Evolutionary conservation across 805 yeast species (phyloP).

Genomic region (Suhomyces pyralidae): DNA sequence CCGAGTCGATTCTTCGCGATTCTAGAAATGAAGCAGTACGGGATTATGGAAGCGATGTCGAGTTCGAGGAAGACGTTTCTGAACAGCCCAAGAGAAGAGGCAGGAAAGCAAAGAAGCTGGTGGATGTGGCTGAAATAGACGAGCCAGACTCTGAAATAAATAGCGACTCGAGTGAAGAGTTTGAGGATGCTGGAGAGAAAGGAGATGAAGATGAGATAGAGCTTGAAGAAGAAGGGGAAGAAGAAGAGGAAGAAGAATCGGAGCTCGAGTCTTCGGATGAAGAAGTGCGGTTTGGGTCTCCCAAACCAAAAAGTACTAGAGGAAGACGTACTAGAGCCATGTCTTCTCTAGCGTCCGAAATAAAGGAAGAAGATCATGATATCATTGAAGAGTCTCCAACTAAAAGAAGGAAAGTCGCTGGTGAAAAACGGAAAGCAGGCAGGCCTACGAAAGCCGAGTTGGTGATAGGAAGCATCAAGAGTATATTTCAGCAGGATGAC

Average conservation of each 20-base stretch:
- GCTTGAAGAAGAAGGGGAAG: not conserved
- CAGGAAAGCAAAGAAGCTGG: not conserved
- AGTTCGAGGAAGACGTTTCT: slow-evolving; percentile 20
- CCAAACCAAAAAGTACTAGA: not conserved
- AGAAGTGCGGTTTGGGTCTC: slow-evolving; percentile 3
- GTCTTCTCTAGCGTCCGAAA: not conserved
- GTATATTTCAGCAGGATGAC: slow-evolving; percentile 36
- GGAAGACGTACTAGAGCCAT: not conserved
- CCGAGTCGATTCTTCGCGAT: slow-evolving; percentile 36
- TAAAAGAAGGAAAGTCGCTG: not conserved
- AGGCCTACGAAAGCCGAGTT: slow-evolving; percentile 26
- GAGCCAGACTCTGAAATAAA: slow-evolving; percentile 20
- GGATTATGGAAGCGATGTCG: slow-evolving; percentile 22
- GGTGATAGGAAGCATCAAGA: slow-evolving; percentile 26
- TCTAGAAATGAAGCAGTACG: slow-evolving; percentile 14
- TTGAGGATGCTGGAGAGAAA: slow-evolving; percentile 4
- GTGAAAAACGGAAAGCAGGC: slow-evolving; percentile 17
- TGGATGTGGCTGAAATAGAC: not conserved
- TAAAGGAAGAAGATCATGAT: not conserved
- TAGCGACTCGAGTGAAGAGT: slow-evolving; percentile 3
- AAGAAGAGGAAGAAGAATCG: slow-evolving; percentile 9
- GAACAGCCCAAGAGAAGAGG: slow-evolving; percentile 4
- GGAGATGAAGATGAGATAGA: slow-evolving; percentile 3
- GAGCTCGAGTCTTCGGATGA: slow-evolving; percentile 4
- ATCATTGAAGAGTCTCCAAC: not conserved